Evolutionary conservation across 306 rosid species (phyloP), one percentile per base, ranked within the genome.

Genomic region (Citrullus mucosospermus): DNA sequence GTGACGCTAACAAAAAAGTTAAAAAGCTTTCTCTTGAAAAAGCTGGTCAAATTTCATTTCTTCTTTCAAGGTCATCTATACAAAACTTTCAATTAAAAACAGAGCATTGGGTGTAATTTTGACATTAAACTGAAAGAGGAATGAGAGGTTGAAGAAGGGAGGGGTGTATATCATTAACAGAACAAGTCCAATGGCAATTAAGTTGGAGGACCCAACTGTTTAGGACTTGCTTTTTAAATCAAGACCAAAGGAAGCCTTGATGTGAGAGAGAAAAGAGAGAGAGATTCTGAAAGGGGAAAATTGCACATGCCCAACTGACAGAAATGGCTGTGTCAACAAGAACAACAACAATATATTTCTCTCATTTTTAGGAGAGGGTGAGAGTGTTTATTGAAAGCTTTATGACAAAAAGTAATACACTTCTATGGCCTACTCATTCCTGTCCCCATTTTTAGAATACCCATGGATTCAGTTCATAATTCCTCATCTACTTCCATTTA

Each of bases 231-330:
- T 51, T 51, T 15, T 12, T 48, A 16, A 48, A 48, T 48, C 17
- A 48, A 48, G 54, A 13, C 54, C 54, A 48, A 48, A 48, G 54
- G 54, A 48, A 48, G 13, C 5, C 17, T 9, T 48, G 54, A 48
- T 48, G 54, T 48, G 54, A 48, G 54, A 44, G 50, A 36, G 12
- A 12, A 48, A 12, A 48, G 14, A 8, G 65, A 30, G 59, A 48
- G 76, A 71, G 77, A 73, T 73, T 73, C 22, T 50, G 30, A 74
- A 54, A 74, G 78, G 78, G 78, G 63, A 18, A 74, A 74, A 14
- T 74, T 74, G 78, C 78, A 74, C 78, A 74, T 74, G 78, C 78
- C 61, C 78, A 74, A 74, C 32, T 74, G 63, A 73, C 63, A 74
- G 16, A 51, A 73, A 53, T 51, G 78, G 62, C 17, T 51, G 44